These are phyloP conservation scores for Bryoerythrophyllum caledonicum DNA, from an alignment of 225 moss, liverwort and hornwort genomes.

Conservation along the genomic window DNA sequence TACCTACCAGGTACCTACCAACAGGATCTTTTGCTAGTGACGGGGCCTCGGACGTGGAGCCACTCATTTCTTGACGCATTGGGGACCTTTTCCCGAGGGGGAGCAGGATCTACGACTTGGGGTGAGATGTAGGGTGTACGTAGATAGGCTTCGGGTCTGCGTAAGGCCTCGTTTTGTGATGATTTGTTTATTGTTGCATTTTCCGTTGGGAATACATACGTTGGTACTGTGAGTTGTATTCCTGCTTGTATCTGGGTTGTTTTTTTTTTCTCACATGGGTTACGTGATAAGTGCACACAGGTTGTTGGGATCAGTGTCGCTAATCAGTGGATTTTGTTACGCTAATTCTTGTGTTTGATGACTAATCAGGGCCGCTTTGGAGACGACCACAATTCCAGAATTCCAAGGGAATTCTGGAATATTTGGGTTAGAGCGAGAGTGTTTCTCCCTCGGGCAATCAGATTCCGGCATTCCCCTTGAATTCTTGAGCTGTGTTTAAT, in stretches of 20 bases:
- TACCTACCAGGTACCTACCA: not conserved
- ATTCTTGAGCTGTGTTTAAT: too few relatives aligned
- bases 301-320: conserved; percentile 33
- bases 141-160: too few relatives aligned
- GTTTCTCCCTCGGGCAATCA: too few relatives aligned
- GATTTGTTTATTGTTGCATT: not conserved
- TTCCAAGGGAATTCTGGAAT: too few relatives aligned
- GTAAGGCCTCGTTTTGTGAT: not conserved
- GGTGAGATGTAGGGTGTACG: too few relatives aligned
- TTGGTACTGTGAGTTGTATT: not conserved
- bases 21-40: conserved; percentile 16
- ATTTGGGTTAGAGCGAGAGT: too few relatives aligned
- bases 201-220: conserved; percentile 34
- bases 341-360: too few relatives aligned
- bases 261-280: not conserved
- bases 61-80: conserved; percentile 29
- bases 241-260: not conserved
- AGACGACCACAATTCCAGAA: too few relatives aligned
- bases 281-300: conserved; percentile 12
- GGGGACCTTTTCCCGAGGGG: not conserved
- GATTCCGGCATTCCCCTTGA: too few relatives aligned
- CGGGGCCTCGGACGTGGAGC: conserved; percentile 18
- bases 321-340: not conserved
- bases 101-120: not conserved
- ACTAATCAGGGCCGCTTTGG: too few relatives aligned